Conservation (phyloP, 805 yeast genomes). For the Kurtzmaniella cleridarum region DNA sequence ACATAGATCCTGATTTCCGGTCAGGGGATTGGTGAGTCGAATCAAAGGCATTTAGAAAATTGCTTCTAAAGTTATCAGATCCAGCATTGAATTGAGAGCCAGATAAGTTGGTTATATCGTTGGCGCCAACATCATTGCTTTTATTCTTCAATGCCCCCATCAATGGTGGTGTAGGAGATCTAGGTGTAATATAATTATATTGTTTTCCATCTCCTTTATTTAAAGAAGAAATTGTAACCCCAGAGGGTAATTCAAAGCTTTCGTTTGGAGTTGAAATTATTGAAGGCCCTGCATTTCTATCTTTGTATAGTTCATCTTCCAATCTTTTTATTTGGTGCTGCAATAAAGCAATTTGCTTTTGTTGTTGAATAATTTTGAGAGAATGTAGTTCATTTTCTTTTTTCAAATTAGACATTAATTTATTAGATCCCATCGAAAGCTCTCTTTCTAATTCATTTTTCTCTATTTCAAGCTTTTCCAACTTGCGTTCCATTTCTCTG, state of each 20-base stretch:
- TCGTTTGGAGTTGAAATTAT: neutral
- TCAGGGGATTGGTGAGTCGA: too few relatives aligned
- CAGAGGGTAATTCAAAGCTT: constrained; percentile 3
- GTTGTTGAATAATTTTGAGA: constrained; percentile 18
- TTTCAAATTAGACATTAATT: constrained; percentile 17
- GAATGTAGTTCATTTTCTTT: constrained; percentile 16
- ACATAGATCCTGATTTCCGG: too few relatives aligned
- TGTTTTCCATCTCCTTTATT: neutral
- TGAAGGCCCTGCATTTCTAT: constrained; percentile 2
- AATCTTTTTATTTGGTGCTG: constrained; percentile 17
- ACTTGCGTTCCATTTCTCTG: constrained; percentile 15
- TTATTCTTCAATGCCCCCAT: neutral
- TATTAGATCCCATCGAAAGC: constrained; percentile 16
- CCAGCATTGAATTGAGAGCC: too few relatives aligned
- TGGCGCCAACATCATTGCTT: neutral
- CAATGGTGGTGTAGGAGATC: constrained; percentile 13
- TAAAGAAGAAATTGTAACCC: constrained; percentile 3
- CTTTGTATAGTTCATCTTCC: constrained; percentile 13
- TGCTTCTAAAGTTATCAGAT: too few relatives aligned
- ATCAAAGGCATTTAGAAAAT: too few relatives aligned
- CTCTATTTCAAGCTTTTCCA: constrained; percentile 17
- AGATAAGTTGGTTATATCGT: too few relatives aligned
- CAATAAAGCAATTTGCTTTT: constrained; percentile 19
- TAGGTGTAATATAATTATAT: constrained; percentile 7
- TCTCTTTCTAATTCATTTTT: constrained; percentile 16